Evolutionary conservation across 169 alveolate genomes (phyloP), one percentile per base, ranked within the genome.

Genomic region (Hepatocystis sp.): DNA sequence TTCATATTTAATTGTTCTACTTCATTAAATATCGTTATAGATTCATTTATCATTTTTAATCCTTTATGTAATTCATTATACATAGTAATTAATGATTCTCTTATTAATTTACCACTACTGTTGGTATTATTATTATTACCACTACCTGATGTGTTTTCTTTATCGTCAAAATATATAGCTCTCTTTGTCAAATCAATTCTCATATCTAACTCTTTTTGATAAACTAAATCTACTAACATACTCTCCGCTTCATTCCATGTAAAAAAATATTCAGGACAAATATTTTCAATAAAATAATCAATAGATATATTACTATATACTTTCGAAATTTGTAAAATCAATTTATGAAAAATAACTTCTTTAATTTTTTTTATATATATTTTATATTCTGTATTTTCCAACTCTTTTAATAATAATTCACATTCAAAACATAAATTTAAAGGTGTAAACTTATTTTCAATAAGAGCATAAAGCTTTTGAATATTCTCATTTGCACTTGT

Each of bases 241-340:
- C 84, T 92, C 88, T 93, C 97, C 7, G 96, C 97, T 49, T 94
- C 94, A 47, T 91, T 85, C 98, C 98, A 95, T 19, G 94, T 71
- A 55, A 93, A 85, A 86, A 95, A 95, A 13, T 88, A 93, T 36
- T 88, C 67, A 8, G 97, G 96, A 85, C 97, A 95, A 30, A 95
- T 90, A 78, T 93, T 56, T 58, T 81, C 86, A 39, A 93, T 93
- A 71, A 95, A 95, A 85, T 88, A 92, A 47, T 92, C 96, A 40
- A 95, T 95, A 17, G 95, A 91, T 71, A 95, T 92, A 11, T 96
- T 76, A 1, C 95, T 92, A 66, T 94, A 95, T 32, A 95, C 97
- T 65, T 85, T 89, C 0, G 97, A 92, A 21, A 95, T 85, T 78
- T 91, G 93, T 53, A 92, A 52, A 47, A 95, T 91, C 47, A 93